Percentiles rank a stretch among this genome's conserved stretches.
These are phyloP conservation scores for Senecio squalidus DNA, from an alignment of 140 eudicot species.

Conservation along the genomic window DNA sequence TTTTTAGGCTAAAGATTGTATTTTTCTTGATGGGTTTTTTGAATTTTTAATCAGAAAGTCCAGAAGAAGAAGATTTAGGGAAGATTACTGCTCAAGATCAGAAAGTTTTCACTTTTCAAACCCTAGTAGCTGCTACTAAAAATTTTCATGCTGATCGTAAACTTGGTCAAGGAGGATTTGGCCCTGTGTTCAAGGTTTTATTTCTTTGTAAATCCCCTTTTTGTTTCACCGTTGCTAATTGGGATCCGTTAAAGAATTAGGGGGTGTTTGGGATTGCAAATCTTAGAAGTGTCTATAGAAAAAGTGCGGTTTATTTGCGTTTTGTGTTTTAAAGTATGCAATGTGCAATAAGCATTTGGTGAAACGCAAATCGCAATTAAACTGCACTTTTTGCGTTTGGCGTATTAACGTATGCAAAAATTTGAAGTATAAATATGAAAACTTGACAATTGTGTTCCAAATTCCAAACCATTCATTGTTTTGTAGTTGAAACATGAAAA, in stretches of 20 bases:
- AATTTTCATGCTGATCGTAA: conserved; percentile 57
- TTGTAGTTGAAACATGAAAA: not conserved
- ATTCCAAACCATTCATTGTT: no score
- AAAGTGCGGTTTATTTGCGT: no score
- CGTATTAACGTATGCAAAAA: no score
- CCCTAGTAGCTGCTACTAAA: conserved; percentile 65
- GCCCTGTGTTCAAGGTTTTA: conserved; percentile 79
- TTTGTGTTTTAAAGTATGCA: no score
- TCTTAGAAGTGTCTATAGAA: no score
- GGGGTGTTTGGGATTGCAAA: no score
- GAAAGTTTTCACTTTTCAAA: conserved; percentile 46
- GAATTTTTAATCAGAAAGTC: conserved; percentile 22
- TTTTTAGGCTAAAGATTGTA: not conserved
- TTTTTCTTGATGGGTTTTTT: not conserved
- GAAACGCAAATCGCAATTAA: no score
- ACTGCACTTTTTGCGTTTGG: no score
- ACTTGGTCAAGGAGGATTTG: conserved; percentile 98
- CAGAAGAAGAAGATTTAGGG: conserved; percentile 50
- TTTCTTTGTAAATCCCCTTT: not conserved
- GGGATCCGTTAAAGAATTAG: no score
- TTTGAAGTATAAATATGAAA: not conserved
- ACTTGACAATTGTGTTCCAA: not conserved
- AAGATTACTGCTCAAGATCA: conserved; percentile 72
- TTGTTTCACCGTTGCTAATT: conserved; percentile 5
- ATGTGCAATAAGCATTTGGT: no score